These are phyloP conservation scores for Agrocybe praecox DNA, from an alignment of 768 basidiomycete genomes.

Conservation along the genomic window DNA sequence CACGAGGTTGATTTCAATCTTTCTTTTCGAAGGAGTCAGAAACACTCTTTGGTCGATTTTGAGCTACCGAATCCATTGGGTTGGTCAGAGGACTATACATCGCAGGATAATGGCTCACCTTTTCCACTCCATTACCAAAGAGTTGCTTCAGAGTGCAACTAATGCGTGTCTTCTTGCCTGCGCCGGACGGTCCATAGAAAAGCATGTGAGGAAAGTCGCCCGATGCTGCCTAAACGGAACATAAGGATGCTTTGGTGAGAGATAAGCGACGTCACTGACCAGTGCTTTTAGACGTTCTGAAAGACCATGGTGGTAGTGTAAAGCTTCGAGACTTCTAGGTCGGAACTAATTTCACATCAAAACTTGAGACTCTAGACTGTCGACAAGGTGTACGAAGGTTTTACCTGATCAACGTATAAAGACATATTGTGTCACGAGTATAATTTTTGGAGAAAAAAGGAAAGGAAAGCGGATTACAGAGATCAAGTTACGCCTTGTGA, in stretches of 20 bases:
- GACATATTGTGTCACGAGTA: conserved; percentile 44
- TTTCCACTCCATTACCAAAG: conserved; percentile 92
- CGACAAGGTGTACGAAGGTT: conserved; percentile 5
- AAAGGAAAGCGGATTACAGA: background rate
- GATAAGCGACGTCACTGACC: conserved; percentile 37
- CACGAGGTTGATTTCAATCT: conserved; percentile 94
- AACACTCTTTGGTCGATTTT: conserved; percentile 98
- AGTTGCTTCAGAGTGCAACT: conserved; percentile 85
- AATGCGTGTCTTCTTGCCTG: conserved; percentile 97
- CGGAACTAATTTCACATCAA: conserved; percentile 60
- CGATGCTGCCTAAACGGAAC: conserved; percentile 63
- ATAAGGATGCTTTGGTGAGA: background rate
- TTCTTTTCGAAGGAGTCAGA: conserved; percentile 89
- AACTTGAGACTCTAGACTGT: background rate
- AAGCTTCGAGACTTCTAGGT: conserved; percentile 78
- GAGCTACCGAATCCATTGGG: conserved; percentile 50
- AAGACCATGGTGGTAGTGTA: conserved; percentile 86
- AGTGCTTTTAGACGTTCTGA: conserved; percentile 80
- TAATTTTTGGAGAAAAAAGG: background rate
- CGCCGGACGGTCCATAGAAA: conserved; percentile 96
- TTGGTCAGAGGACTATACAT: background rate
- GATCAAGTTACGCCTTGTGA: too few species aligned
- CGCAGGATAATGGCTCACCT: conserved; percentile 49
- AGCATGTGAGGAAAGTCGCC: conserved; percentile 98
- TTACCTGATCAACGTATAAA: conserved; percentile 69